These are phyloP conservation scores for Phaeosphaeriaceae sp. DNA, from an alignment of 2,329 filamentous ascomycete genomes.

Conservation along the genomic window DNA sequence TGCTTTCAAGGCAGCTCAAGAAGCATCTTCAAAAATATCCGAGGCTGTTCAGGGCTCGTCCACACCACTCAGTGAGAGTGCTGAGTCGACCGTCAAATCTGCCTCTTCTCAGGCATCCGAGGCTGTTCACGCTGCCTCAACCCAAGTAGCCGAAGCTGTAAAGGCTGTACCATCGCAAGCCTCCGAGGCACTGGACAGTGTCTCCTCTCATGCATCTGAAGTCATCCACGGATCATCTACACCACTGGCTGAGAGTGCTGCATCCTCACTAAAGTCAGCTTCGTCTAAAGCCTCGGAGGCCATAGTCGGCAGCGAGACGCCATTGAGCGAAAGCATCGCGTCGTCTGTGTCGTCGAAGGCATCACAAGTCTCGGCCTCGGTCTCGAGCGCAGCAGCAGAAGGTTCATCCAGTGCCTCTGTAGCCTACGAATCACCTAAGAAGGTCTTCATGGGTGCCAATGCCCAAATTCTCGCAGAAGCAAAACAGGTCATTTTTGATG, in stretches of 20 bases:
- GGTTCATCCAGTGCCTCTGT: constrained; percentile 27
- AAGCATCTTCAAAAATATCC: constrained; percentile 47
- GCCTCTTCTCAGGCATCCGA: constrained; percentile 43
- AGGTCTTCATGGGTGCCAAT: constrained; percentile 63
- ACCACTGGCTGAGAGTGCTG: background rate
- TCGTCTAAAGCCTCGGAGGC: background rate
- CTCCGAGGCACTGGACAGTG: background rate
- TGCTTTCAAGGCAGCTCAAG: constrained; percentile 54
- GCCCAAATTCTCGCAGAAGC: constrained; percentile 58
- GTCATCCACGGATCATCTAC: background rate
- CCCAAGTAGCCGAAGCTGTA: constrained; percentile 32
- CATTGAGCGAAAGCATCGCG: constrained; percentile 34
- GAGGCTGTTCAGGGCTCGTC: constrained; percentile 44
- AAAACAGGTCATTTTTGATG: constrained; percentile 56
- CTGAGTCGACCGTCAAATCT: constrained; percentile 46
- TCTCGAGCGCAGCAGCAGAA: constrained; percentile 21
- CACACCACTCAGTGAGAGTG: constrained; percentile 39
- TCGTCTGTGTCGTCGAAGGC: constrained; percentile 19
- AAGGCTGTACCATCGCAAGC: background rate
- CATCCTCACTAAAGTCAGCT: background rate
- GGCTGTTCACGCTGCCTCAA: constrained; percentile 37
- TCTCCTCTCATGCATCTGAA: background rate
- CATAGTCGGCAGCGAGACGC: constrained; percentile 24
- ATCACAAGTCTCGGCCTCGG: constrained; percentile 10
- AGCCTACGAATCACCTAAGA: constrained; percentile 49